These are phyloP conservation scores for Fusarium neocosmosporiellum DNA, from an alignment of 2,329 filamentous ascomycete genomes.

Conservation along the genomic window DNA sequence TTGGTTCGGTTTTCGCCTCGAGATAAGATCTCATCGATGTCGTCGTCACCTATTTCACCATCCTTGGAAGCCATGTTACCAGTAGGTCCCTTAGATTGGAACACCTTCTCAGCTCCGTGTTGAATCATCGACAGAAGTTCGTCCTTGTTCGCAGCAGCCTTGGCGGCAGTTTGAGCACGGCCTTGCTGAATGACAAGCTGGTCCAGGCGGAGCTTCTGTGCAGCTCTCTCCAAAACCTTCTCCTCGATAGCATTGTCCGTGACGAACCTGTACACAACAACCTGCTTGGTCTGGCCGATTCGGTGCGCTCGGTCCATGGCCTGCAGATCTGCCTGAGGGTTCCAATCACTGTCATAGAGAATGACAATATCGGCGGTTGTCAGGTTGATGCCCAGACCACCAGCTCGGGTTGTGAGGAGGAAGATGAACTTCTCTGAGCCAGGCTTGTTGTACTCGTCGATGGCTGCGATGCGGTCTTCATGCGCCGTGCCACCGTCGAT, in stretches of 20 bases:
- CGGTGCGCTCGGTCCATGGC: conserved; percentile 99
- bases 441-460: conserved; percentile 98
- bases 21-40: conserved; percentile 88
- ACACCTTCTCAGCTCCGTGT: conserved; percentile 95
- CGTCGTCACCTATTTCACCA: conserved; percentile 80
- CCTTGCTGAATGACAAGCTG: conserved; percentile 99
- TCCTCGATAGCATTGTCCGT: conserved; percentile 99
- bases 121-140: conserved; percentile 98
- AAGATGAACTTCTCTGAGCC: conserved; percentile 97
- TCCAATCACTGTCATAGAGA: conserved; percentile 98
- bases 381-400: conserved; percentile 96
- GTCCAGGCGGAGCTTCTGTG: conserved; percentile 95
- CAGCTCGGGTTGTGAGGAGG: conserved; percentile 92
- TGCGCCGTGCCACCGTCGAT: conserved; percentile 98
- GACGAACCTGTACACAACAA: conserved; percentile 95
- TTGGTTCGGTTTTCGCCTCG: conserved; percentile 91
- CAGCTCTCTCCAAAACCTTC: conserved; percentile 95
- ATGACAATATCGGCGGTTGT: conserved; percentile 96
- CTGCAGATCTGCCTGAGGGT: conserved; percentile 96
- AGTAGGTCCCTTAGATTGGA: conserved; percentile 76
- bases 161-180: conserved; percentile 88
- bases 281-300: conserved; percentile 98
- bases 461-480: conserved; percentile 96
- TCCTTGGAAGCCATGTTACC: conserved; percentile 69
- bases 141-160: conserved; percentile 94